Conservation (phyloP, 164 flowering plant genomes). For the Nelumbo lutea region DNA sequence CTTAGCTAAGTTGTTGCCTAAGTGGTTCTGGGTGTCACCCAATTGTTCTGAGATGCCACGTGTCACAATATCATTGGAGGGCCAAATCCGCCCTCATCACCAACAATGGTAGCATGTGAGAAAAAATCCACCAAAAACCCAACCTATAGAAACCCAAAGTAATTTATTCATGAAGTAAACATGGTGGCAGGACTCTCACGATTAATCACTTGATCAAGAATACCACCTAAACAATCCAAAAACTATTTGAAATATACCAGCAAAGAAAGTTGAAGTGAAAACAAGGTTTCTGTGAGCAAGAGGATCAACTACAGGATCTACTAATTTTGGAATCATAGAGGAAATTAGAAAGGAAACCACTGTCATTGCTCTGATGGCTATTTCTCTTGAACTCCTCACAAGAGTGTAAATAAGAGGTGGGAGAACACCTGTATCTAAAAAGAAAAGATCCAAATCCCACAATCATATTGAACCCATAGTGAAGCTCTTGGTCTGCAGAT, state of each 20-base stretch:
- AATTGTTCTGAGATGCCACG: too few species aligned
- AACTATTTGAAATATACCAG: slow-evolving; percentile 70
- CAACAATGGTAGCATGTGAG: slow-evolving; percentile 90
- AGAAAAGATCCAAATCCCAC: slow-evolving; percentile 1
- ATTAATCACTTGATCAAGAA: not conserved
- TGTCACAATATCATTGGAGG: too few species aligned
- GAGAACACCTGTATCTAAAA: slow-evolving; percentile 69
- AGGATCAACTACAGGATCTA: slow-evolving; percentile 62
- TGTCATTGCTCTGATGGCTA: slow-evolving; percentile 88
- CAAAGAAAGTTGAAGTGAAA: slow-evolving; percentile 76
- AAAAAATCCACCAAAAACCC: slow-evolving; percentile 85
- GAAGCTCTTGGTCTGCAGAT: too few species aligned
- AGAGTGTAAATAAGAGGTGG: slow-evolving; percentile 78
- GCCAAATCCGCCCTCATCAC: too few species aligned
- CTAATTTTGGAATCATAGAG: slow-evolving; percentile 45
- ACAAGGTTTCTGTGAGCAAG: slow-evolving; percentile 44
- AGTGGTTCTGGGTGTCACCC: too few species aligned
- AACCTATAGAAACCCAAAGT: slow-evolving; percentile 31
- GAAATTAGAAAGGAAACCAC: slow-evolving; percentile 76
- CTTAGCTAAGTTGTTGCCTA: too few species aligned
- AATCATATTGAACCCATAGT: too few species aligned
- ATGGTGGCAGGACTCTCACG: not conserved
- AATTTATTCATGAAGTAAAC: not conserved
- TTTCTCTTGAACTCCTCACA: slow-evolving; percentile 88
- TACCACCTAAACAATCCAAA: slow-evolving; percentile 69